Base-by-base conservation (phyloP, 164 flowering plant species). In the Vitis rotundifolia region DNA sequence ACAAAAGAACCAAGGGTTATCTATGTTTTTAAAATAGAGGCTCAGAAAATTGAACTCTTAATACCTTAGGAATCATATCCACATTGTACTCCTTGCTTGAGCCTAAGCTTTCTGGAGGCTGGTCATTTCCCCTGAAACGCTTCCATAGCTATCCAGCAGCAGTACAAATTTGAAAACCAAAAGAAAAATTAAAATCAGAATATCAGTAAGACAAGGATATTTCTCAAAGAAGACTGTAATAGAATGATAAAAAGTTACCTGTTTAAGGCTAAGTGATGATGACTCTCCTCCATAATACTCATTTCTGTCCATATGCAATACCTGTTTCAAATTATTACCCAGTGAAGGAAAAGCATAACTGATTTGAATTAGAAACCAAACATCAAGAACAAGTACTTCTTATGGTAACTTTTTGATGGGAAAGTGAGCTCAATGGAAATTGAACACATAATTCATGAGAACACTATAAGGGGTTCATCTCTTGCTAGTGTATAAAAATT, bases 41-140 rank as follows among this genome's bases (percentile, higher is more conserved):
- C 28, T 14, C 12, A 49, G 11, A 49, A 10, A 57, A 22, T 11
- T 49, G 68, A 59, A 28, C 19, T 22, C 2, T 13, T 14, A 62
- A 28, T 81, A 91, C 98, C 97, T 93, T 95, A 0, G 98, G 97
- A 29, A 93, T 85, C 97, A 91, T 95, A 76, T 93, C 99, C 57
- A 93, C 97, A 80, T 95, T 95, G 82, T 84, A 95, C 59, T 95
- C 99, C 75, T 69, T 88, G 85, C 94, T 90, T 19, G 88, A 64
- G 48, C 99, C 98, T 72, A 93, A 75, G 1, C 57, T 54, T 70
- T 87, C 98, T 50, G 91, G 91, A 52, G 92, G 88, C 68, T 79
- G 68, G 60, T 85, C 92, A 63, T 79, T 64, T 16, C 91, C 93
- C 72, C 85, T 89, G 73, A 93, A 95, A 31, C 91, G 81, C 83